Percentiles rank a stretch among this genome's conserved stretches.
These are phyloP conservation scores for Cicer cuneatum DNA, from an alignment of 306 rosid genomes.

Conservation along the genomic window DNA sequence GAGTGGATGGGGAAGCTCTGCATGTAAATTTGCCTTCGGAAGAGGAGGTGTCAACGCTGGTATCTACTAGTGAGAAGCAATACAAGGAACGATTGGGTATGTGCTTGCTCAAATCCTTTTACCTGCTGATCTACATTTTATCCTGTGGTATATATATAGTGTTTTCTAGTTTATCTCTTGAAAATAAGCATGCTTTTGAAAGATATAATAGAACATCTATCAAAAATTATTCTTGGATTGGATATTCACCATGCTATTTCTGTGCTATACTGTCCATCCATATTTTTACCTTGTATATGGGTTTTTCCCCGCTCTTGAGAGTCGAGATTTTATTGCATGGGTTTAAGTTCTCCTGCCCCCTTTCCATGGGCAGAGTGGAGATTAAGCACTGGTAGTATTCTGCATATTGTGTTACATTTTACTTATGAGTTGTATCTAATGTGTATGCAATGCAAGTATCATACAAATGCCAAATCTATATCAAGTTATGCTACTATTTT, in stretches of 20 bases:
- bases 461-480: conserved; percentile 5
- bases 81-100: conserved; percentile 64
- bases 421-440: conserved; percentile 27
- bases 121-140: conserved; percentile 33
- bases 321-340: conserved; percentile 18
- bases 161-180: conserved; percentile 31
- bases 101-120: conserved; percentile 42
- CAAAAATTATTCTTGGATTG: conserved; percentile 21
- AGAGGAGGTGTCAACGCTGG: conserved; percentile 66
- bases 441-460: conserved; percentile 16
- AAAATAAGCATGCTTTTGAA: conserved; percentile 29
- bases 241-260: conserved; percentile 24
- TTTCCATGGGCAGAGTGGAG: conserved; percentile 26
- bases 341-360: conserved; percentile 20
- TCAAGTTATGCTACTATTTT: conserved; percentile 35
- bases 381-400: conserved; percentile 22
- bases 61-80: conserved; percentile 66
- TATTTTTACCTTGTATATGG: conserved; percentile 3
- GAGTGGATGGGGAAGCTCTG: conserved; percentile 82
- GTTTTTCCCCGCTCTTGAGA: conserved; percentile 3
- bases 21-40: conserved; percentile 69
- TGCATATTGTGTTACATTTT: conserved; percentile 34
- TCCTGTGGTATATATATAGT: conserved; percentile 9
- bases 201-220: neutral
- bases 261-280: conserved; percentile 26